Evolutionary conservation across 352 stramenopile genomes (phyloP), one percentile per base, ranked within the genome.

Genomic region (Aphanomyces cochlioides): DNA sequence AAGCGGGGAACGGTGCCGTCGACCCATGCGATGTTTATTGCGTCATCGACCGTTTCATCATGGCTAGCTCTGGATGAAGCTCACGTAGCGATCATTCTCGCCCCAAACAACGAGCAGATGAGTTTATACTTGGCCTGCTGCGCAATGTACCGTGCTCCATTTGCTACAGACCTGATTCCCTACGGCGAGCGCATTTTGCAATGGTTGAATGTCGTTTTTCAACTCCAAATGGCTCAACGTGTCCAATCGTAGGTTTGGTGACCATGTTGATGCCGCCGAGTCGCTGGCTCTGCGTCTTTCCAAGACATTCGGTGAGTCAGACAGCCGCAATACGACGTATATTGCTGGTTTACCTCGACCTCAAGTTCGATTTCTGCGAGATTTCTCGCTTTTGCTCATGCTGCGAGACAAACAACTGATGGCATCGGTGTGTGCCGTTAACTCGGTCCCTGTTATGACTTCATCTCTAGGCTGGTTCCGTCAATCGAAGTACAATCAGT

Each of bases 121-220:
- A 93, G 84, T 66, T 82, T 95, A 4, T 95, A 92, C 76, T 81
- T 86, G n/a, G 92, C 88, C 1, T 95, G 88, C 67, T 93, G 84
- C 54, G 86, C 88, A 41, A 72, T 95, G 0, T 95, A 95, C 57
- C 84, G 83, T 21, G 45, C 64, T 17, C 64, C 64, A 28, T 70
- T 70, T 41, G 13, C 7, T 10, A 61, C 64, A 10, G 64, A 70
- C 40, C 39, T 70, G 7, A 19, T 63, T 34, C 36, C 64, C 6
- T 70, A 70, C 39, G 64, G 64, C 19, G 64, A 70, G 40, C 64
- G 64, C 39, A 70, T 70, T 34, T 45, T 70, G 38, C 64, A 70
- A 40, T 70, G 64, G 64, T 50, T 28, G 28, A 28, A 28, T 28
- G 28, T 28, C 28, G 28, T 28, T 2, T 28, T 0, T 28, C 28